Conservation (phyloP, 1,139 yeast species). For the Waltiozyma sp. region DNA sequence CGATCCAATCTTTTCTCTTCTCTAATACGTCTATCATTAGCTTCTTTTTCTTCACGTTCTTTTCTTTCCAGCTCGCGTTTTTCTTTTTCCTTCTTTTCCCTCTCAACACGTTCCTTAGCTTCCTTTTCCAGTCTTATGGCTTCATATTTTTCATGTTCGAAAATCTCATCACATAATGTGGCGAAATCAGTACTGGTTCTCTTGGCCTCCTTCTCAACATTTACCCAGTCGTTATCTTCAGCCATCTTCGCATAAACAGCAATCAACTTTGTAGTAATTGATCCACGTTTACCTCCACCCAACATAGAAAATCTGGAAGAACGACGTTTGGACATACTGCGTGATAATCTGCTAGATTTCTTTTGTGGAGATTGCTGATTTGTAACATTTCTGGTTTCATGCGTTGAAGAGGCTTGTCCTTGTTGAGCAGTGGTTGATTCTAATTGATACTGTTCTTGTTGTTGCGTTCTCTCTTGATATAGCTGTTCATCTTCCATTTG, state of each 20-base stretch:
- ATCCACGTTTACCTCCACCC: conserved; percentile 43
- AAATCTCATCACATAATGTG: conserved; percentile 62
- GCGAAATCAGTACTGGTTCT: conserved; percentile 74
- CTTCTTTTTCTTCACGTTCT: conserved; percentile 15
- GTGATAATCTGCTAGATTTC: conserved; percentile 2
- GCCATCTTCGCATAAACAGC: conserved; percentile 64
- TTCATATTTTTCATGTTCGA: conserved; percentile 53
- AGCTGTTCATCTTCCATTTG: conserved; percentile 9
- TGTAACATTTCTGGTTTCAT: background rate
- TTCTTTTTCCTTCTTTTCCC: conserved; percentile 25
- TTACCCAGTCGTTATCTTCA: conserved; percentile 53
- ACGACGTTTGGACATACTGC: conserved; percentile 15
- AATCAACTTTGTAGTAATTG: conserved; percentile 57
- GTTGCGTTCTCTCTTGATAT: background rate
- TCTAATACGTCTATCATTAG: conserved; percentile 8
- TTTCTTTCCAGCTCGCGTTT: conserved; percentile 5
- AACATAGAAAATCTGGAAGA: conserved; percentile 24
- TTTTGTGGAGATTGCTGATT: conserved; percentile 1
- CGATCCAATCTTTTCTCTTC: conserved; percentile 9
- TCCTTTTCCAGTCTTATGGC: conserved; percentile 41
- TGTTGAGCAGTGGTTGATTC: conserved; percentile 3
- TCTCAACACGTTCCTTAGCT: conserved; percentile 33
- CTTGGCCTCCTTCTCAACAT: conserved; percentile 61
- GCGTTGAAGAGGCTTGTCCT: conserved; percentile 16
- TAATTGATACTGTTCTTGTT: conserved; percentile 1